Percentiles rank a stretch among this genome's conserved stretches.
Conservation (phyloP, 352 stramenopile genomes). For the Phytophthora agathidicida region DNA sequence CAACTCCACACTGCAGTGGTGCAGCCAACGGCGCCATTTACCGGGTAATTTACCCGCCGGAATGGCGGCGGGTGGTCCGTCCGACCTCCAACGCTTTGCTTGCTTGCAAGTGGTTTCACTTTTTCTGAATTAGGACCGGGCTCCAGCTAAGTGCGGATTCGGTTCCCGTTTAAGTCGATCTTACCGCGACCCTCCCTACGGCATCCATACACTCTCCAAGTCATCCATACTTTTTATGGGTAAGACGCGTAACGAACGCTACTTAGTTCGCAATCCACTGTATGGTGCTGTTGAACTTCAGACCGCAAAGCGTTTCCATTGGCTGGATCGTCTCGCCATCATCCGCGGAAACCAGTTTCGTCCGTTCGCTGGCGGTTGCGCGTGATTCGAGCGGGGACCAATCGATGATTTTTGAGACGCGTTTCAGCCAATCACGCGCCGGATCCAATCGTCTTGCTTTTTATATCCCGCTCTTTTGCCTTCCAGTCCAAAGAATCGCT, state of each 20-base stretch:
- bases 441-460: conserved; percentile 16
- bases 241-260: conserved; percentile 28
- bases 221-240: conserved; percentile 32
- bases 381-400: conserved; percentile 11
- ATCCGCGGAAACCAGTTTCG: conserved; percentile 31
- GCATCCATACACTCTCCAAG: conserved; percentile 12
- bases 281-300: conserved; percentile 28
- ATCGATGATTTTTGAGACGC: background rate
- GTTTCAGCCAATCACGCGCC: conserved; percentile 20
- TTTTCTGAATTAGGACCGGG: conserved; percentile 19
- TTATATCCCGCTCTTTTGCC: conserved; percentile 39
- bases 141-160: background rate
- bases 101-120: conserved; percentile 19
- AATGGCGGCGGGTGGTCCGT: background rate
- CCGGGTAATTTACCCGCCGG: background rate
- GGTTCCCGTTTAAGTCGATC: conserved; percentile 12
- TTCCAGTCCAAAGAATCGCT: conserved; percentile 37
- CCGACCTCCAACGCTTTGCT: conserved; percentile 11
- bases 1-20: no score
- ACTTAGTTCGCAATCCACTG: conserved; percentile 19
- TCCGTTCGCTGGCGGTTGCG: conserved; percentile 11
- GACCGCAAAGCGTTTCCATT: conserved; percentile 3
- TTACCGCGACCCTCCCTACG: background rate
- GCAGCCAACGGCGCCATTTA: background rate
- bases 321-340: conserved; percentile 12